Percentiles rank a stretch among this genome's conserved stretches.
Conservation (phyloP, 495 filamentous ascomycete genomes). For the Penicillium verhagenii region DNA sequence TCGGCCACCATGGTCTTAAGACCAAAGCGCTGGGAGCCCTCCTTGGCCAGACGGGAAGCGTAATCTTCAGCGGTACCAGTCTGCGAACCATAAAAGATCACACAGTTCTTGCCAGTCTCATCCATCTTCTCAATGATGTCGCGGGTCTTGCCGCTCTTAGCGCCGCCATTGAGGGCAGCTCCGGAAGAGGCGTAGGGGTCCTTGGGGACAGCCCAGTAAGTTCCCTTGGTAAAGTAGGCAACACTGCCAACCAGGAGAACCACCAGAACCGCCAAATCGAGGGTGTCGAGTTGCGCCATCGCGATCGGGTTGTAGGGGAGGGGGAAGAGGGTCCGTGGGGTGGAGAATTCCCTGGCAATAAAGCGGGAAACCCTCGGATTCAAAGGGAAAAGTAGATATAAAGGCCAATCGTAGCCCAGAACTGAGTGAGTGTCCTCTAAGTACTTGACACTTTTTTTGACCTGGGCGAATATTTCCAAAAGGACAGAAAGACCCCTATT, state of each 20-base stretch:
- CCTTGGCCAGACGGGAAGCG: conserved; percentile 94
- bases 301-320: conserved; percentile 14
- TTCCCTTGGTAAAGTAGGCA: conserved; percentile 97
- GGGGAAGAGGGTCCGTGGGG: conserved; percentile 9
- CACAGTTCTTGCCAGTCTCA: conserved; percentile 91
- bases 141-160: conserved; percentile 82
- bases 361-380: conserved; percentile 1
- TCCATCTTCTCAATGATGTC: conserved; percentile 96
- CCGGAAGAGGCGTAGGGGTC: conserved; percentile 81
- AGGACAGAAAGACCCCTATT: conserved; percentile 6
- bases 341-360: conserved; percentile 8
- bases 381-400: conserved; percentile 12
- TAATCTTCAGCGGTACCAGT: conserved; percentile 99
- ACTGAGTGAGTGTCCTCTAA: neutral
- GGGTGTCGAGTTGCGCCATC: conserved; percentile 95
- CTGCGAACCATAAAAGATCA: conserved; percentile 98
- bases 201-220: conserved; percentile 77
- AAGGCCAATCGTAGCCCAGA: neutral
- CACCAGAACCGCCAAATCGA: conserved; percentile 89
- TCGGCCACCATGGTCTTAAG: conserved; percentile 99
- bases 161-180: conserved; percentile 61
- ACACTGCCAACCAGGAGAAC: conserved; percentile 80
- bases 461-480: neutral
- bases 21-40: conserved; percentile 93
- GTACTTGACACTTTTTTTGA: neutral